These are phyloP conservation scores for Ophiostoma himal-ulmi DNA, from an alignment of 2,329 filamentous ascomycete species.

Conservation along the genomic window DNA sequence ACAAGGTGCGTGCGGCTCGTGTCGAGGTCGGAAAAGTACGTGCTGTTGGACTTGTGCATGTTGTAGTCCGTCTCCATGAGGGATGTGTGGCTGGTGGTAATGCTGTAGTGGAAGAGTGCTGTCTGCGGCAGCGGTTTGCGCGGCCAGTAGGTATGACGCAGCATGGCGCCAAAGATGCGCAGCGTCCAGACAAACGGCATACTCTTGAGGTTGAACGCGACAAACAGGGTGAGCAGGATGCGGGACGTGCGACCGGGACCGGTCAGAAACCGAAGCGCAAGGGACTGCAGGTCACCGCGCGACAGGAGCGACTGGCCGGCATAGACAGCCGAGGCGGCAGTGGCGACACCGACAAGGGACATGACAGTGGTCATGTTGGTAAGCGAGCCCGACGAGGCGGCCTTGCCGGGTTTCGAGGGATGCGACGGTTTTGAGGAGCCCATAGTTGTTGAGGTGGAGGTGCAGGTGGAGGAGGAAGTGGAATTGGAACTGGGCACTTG, in stretches of 20 bases:
- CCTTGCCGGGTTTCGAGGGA: slow-evolving; percentile 16
- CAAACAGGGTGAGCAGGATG: slow-evolving; percentile 49
- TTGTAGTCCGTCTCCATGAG: slow-evolving; percentile 38
- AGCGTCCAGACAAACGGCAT: slow-evolving; percentile 67
- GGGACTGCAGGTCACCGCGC: slow-evolving; percentile 39
- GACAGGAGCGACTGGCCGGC: slow-evolving; percentile 36
- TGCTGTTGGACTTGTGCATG: slow-evolving; percentile 46
- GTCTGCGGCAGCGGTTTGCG: slow-evolving; percentile 29
- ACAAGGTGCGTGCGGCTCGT: slow-evolving; percentile 76
- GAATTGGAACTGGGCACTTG: not conserved
- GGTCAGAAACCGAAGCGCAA: slow-evolving; percentile 43
- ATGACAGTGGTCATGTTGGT: slow-evolving; percentile 34
- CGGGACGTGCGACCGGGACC: slow-evolving; percentile 51
- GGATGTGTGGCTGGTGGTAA: slow-evolving; percentile 32
- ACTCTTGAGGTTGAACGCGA: slow-evolving; percentile 65
- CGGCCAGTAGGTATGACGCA: slow-evolving; percentile 31
- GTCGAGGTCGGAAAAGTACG: slow-evolving; percentile 84
- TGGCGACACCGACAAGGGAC: slow-evolving; percentile 41
- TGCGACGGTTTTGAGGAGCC: slow-evolving; percentile 13
- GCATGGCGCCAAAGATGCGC: slow-evolving; percentile 35
- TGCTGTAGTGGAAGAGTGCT: slow-evolving; percentile 36
- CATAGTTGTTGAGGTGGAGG: not conserved
- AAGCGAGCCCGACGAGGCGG: slow-evolving; percentile 29
- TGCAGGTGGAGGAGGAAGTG: not conserved
- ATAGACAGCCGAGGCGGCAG: slow-evolving; percentile 42